These are phyloP conservation scores for Syzygium oleosum DNA, from an alignment of 345 rosid species.

Conservation along the genomic window DNA sequence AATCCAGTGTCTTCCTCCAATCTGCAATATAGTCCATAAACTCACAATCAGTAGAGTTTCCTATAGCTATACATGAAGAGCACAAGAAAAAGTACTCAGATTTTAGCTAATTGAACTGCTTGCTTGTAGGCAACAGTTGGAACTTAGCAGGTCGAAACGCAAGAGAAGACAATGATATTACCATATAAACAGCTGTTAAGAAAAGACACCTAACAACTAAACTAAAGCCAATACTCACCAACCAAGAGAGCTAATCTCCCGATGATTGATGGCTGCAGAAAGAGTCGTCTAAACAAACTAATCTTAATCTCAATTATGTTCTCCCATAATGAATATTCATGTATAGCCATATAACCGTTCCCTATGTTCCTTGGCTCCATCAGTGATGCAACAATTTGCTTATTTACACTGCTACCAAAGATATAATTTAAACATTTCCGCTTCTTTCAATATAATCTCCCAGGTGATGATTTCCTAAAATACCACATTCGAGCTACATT, in stretches of 20 bases:
- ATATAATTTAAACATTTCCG: background rate
- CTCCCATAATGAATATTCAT: background rate
- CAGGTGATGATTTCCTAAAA: background rate
- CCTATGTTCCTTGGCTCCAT: background rate
- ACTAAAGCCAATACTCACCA: background rate
- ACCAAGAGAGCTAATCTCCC: background rate
- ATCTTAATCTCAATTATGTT: background rate
- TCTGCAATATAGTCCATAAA: slow-evolving; percentile 18
- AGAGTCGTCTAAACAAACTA: background rate
- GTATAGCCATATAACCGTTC: background rate
- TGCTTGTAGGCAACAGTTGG: background rate
- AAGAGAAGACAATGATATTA: background rate
- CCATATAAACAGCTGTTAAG: background rate
- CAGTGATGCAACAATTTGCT: background rate
- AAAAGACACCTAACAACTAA: background rate
- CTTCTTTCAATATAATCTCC: background rate
- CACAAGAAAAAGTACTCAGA: background rate
- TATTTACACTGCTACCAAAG: background rate
- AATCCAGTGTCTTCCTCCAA: slow-evolving; percentile 89
- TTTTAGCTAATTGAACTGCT: background rate
- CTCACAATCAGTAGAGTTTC: background rate
- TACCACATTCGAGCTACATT: background rate
- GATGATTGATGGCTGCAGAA: background rate
- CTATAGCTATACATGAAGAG: background rate
- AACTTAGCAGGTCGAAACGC: background rate